Evolutionary conservation across 768 basidiomycete genomes (phyloP).

Genomic region (Mrakia hoshinonis): DNA sequence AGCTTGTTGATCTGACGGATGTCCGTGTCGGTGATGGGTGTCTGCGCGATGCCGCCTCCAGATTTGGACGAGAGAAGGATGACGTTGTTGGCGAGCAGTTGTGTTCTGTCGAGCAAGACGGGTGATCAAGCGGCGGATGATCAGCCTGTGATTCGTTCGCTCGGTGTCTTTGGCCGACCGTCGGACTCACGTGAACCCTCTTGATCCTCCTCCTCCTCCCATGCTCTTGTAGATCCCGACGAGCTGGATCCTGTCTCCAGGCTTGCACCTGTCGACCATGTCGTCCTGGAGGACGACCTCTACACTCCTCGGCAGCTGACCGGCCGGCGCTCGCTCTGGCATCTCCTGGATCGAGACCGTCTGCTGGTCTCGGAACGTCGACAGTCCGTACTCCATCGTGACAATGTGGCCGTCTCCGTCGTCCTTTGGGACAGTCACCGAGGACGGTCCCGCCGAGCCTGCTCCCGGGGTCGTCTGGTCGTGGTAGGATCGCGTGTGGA

Average conservation of each 20-base stretch:
- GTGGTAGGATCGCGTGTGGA: conserved; percentile 82
- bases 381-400: conserved; percentile 85
- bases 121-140: not conserved
- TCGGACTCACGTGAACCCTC: conserved; percentile 78
- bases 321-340: conserved; percentile 96
- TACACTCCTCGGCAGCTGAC: conserved; percentile 89
- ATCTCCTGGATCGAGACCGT: conserved; percentile 98
- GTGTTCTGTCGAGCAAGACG: conserved; percentile 51
- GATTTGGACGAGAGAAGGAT: conserved; percentile 88
- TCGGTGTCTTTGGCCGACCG: conserved; percentile 4
- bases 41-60: conserved; percentile 89
- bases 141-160: not conserved
- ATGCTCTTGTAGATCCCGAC: conserved; percentile 91
- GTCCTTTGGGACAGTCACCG: conserved; percentile 66
- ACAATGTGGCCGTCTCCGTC: conserved; percentile 82
- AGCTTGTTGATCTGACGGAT: conserved; percentile 94
- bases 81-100: conserved; percentile 90
- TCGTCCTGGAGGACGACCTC: conserved; percentile 95
- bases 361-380: conserved; percentile 91
- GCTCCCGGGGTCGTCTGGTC: conserved; percentile 68
- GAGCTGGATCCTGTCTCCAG: conserved; percentile 92
- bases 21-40: conserved; percentile 81
- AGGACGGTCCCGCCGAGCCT: conserved; percentile 51
- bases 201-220: conserved; percentile 70
- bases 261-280: conserved; percentile 93